These are phyloP conservation scores for Zygosaccharomyces sapae DNA, from an alignment of 1,139 yeast genomes.

Conservation along the genomic window DNA sequence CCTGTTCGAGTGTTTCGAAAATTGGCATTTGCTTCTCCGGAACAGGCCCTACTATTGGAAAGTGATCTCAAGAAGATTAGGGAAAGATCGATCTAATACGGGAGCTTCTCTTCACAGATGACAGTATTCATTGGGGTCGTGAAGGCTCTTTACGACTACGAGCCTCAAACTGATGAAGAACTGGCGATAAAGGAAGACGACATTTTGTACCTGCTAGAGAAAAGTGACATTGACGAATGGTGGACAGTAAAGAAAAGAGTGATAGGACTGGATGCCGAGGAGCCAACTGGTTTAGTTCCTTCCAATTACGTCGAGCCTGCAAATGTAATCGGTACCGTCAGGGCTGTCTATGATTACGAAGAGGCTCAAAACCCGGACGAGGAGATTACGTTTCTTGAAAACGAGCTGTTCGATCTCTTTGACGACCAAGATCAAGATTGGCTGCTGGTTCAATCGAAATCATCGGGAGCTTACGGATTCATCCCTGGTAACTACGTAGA, in stretches of 20 bases:
- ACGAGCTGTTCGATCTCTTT: conserved; percentile 65
- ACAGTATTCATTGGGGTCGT: conserved; percentile 69
- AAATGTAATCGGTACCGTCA: conserved; percentile 48
- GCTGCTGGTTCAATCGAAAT: conserved; percentile 66
- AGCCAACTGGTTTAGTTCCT: conserved; percentile 91
- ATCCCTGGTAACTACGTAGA: conserved; percentile 93
- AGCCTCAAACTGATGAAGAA: conserved; percentile 89
- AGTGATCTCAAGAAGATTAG: not conserved
- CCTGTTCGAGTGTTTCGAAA: too few relatives aligned
- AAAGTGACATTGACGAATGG: conserved; percentile 93
- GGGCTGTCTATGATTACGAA: conserved; percentile 80
- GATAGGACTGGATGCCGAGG: conserved; percentile 82
- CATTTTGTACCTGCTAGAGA: conserved; percentile 75
- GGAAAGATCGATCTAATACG: not conserved
- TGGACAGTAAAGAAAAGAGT: conserved; percentile 96
- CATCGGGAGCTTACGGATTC: conserved; percentile 64
- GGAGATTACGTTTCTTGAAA: conserved; percentile 78
- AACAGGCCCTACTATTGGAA: not conserved
- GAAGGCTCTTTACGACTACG: conserved; percentile 74
- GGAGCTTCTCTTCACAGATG: conserved; percentile 27
- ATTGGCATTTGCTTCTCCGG: not conserved
- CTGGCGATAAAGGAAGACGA: conserved; percentile 68
- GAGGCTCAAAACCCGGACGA: conserved; percentile 79
- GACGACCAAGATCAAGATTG: conserved; percentile 90
- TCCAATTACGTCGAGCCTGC: conserved; percentile 81